Evolutionary conservation across 1,284 basidiomycete species (phyloP).

Genomic region (Cerrena zonata): DNA sequence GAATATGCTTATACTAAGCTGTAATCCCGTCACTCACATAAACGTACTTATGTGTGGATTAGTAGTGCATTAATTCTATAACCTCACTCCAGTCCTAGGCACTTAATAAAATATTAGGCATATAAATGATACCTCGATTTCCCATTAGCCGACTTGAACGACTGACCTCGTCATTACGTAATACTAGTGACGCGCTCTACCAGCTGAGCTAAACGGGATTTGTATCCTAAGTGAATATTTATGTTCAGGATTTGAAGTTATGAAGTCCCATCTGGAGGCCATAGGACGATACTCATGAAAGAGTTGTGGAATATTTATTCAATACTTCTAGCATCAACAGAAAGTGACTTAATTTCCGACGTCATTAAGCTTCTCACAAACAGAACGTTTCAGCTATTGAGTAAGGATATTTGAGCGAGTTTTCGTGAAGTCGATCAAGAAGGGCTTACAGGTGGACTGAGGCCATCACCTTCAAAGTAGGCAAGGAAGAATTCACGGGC

Average conservation of each 20-base stretch:
- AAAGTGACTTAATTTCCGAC: slow-evolving; percentile 13
- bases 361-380: slow-evolving; percentile 20
- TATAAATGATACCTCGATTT: slow-evolving; percentile 14
- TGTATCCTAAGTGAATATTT: too few relatives aligned
- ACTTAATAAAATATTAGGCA: too few relatives aligned
- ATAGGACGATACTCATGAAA: too few relatives aligned
- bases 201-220: slow-evolving; percentile 48
- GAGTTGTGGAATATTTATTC: too few relatives aligned
- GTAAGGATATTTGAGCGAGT: neutral
- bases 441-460: slow-evolving; percentile 63
- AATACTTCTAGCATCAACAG: too few relatives aligned
- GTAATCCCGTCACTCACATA: neutral
- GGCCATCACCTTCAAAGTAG: slow-evolving; percentile 65
- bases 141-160: slow-evolving; percentile 40
- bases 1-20: neutral
- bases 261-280: too few relatives aligned
- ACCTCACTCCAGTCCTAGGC: too few relatives aligned
- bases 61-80: too few relatives aligned
- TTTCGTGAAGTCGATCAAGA: neutral
- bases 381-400: slow-evolving; percentile 26
- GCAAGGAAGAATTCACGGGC: slow-evolving; percentile 65
- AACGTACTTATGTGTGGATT: too few relatives aligned
- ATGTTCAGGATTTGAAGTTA: too few relatives aligned
- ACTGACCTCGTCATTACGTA: slow-evolving; percentile 38
- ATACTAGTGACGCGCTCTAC: slow-evolving; percentile 59